Percentiles rank a stretch among this genome's conserved stretches.
Conservation (phyloP, 163 green algal species). For the Chlorella variabilis region DNA sequence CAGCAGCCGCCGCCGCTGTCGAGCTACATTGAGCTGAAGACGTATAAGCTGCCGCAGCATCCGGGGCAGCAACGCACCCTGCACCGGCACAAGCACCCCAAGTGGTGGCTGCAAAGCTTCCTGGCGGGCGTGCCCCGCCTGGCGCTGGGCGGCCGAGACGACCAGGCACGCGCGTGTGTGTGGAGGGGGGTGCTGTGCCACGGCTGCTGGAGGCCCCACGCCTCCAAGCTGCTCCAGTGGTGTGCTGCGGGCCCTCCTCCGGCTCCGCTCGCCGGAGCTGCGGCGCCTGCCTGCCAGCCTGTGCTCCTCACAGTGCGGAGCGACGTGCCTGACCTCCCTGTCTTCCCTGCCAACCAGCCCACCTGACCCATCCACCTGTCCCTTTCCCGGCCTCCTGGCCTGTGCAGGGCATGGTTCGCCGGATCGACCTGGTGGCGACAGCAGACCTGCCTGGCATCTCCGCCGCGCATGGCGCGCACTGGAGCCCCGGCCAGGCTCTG, state of each 20-base stretch:
- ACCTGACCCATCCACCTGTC: too few relatives aligned
- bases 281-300: too few relatives aligned
- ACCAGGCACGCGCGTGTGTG: constrained; percentile 8
- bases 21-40: constrained; percentile 31
- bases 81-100: constrained; percentile 48
- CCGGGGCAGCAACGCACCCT: constrained; percentile 27
- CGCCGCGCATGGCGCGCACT: constrained; percentile 16
- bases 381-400: too few relatives aligned
- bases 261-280: too few relatives aligned
- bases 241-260: too few relatives aligned
- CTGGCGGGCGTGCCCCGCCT: constrained; percentile 62
- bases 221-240: too few relatives aligned
- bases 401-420: constrained; percentile 21
- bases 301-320: too few relatives aligned
- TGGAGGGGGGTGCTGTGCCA: too few relatives aligned
- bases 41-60: background rate
- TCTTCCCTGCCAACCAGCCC: too few relatives aligned
- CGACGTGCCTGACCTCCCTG: too few relatives aligned
- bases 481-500: constrained; percentile 53
- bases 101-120: constrained; percentile 69
- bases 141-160: constrained; percentile 54
- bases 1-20: background rate
- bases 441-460: constrained; percentile 35
- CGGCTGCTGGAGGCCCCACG: too few relatives aligned
- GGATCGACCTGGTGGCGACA: constrained; percentile 9